Base-by-base conservation (phyloP, 306 rosid species). In the Arachis stenosperma region DNA sequence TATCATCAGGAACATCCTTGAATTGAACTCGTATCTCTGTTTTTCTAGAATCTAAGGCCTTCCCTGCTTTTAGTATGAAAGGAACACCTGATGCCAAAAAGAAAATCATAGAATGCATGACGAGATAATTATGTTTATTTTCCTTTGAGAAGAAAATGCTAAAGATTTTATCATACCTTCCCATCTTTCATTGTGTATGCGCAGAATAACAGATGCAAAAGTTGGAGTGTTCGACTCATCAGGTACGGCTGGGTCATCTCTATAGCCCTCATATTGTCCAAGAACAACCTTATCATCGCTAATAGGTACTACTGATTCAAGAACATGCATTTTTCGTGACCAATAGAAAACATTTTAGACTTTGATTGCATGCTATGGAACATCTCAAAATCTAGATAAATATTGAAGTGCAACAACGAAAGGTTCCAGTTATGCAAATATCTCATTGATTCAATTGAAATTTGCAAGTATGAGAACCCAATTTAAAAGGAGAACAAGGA, bases 171-270 rank as follows among this genome's bases (percentile, higher is more conserved):
- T 43, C 65, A 41, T 67, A 89, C 93, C 98, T 75, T 92, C 96
- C 96, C 98, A 92, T 88, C 98, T 84, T 86, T 92, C 98, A 65
- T 89, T 92, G 80, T 88, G 92, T 37, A 92, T 87, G 47, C 93
- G 82, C 79, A 92, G 88, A 84, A 92, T n/a, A 73, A 83, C 78
- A 47, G 96, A 78, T 60, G 98, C 91, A 75, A 92, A 92, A 56
- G 98, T 92, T 75, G 98, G 98, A 53, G 98, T 92, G 70, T 92
- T 92, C 44, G 98, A 92, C 54, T 85, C 27, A 59, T 89, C 85
- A 54, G 96, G 98, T 82, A 92, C 98, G 0, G 98, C 89, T 51
- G 90, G 93, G 79, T 92, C 96, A 64, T 92, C 96, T 76, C 62
- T 88, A 75, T 92, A 92, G 78, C 98, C 98, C 62, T 89, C 88